phyloP scores from a whole-genome alignment of 2,329 filamentous ascomycete genomes.

The Zasmidium cellare region DNA sequence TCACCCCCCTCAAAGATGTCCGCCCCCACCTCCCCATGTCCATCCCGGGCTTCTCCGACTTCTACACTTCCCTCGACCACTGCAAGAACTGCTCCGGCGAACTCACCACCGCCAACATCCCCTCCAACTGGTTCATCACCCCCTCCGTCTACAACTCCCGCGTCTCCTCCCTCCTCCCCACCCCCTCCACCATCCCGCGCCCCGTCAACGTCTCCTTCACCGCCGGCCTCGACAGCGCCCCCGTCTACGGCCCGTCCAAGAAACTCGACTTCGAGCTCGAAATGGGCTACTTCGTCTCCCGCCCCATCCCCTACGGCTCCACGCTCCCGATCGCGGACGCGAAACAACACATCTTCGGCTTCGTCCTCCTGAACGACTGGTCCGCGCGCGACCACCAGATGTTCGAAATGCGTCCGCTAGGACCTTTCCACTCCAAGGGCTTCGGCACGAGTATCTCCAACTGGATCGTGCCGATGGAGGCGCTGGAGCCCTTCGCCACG shows the following conservation, averaged over 20 bases:
- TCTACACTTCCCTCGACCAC: constrained; percentile 56
- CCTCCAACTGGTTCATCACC: constrained; percentile 38
- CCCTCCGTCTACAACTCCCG: constrained; percentile 45
- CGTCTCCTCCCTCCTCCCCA: constrained; percentile 31
- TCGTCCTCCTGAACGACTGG: constrained; percentile 66
- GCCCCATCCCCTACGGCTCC: constrained; percentile 41
- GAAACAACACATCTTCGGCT: constrained; percentile 60
- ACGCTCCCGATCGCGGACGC: constrained; percentile 43
- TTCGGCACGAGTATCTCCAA: constrained; percentile 62
- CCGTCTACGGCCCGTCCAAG: constrained; percentile 44
- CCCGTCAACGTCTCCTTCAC: constrained; percentile 48
- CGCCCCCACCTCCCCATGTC: constrained; percentile 56
- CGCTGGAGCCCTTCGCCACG: constrained; percentile 46
- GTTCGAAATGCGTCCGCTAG: constrained; percentile 62
- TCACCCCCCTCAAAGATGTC: constrained; percentile 42
- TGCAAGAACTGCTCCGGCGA: constrained; percentile 51
- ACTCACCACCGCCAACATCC: constrained; percentile 34
- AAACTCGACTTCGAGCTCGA: constrained; percentile 53
- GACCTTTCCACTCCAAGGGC: constrained; percentile 62
- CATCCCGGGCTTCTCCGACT: constrained; percentile 60
- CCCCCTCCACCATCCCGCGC: constrained; percentile 39
- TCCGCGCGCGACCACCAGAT: constrained; percentile 58
- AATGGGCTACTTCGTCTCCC: constrained; percentile 47
- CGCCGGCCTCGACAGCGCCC: constrained; percentile 27
- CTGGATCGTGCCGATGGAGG: constrained; percentile 63